These are phyloP conservation scores for Podospora appendiculata DNA, from an alignment of 495 filamentous ascomycete genomes.

Conservation along the genomic window DNA sequence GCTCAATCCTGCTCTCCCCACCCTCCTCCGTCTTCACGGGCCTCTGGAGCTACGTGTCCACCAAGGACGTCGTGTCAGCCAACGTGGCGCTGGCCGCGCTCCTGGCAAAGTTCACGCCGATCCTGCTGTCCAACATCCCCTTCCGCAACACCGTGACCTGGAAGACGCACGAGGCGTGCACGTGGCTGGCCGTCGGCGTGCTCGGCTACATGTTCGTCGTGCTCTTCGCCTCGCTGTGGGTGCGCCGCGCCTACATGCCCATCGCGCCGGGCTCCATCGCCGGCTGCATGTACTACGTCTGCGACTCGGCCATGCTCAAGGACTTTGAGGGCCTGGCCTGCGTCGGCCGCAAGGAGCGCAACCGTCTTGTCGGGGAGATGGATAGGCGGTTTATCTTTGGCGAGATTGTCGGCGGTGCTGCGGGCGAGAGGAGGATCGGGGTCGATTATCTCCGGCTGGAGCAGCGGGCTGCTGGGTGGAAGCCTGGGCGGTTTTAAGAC, in stretches of 20 bases:
- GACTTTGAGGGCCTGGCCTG: constrained; percentile 22
- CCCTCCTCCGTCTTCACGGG: constrained; percentile 1
- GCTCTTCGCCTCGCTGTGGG: not conserved
- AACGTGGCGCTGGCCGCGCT: constrained; percentile 24
- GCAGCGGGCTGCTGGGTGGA: too few species aligned
- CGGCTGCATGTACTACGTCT: constrained; percentile 16
- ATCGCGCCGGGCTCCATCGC: constrained; percentile 8
- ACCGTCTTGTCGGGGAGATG: constrained; percentile 2
- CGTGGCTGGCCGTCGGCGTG: constrained; percentile 21
- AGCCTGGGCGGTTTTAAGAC: too few species aligned
- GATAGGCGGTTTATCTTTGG: constrained; percentile 6
- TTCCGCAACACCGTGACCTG: constrained; percentile 27
- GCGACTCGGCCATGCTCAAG: not conserved
- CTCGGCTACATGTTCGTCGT: not conserved
- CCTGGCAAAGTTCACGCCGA: constrained; percentile 29
- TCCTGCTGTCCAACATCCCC: constrained; percentile 31
- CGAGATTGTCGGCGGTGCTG: constrained; percentile 4
- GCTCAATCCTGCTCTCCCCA: not conserved
- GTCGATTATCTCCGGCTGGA: not conserved
- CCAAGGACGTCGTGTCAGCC: not conserved
- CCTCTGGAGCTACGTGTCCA: not conserved
- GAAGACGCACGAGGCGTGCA: constrained; percentile 21
- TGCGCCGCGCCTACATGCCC: not conserved
- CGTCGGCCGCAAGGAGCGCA: constrained; percentile 7
- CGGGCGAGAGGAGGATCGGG: constrained; percentile 3